A percentile compares a stretch with the other conserved stretches of the same genome.
Evolutionary conservation across 2,329 filamentous ascomycete genomes (phyloP).

Genomic region (Davidsoniella eucalypti): DNA sequence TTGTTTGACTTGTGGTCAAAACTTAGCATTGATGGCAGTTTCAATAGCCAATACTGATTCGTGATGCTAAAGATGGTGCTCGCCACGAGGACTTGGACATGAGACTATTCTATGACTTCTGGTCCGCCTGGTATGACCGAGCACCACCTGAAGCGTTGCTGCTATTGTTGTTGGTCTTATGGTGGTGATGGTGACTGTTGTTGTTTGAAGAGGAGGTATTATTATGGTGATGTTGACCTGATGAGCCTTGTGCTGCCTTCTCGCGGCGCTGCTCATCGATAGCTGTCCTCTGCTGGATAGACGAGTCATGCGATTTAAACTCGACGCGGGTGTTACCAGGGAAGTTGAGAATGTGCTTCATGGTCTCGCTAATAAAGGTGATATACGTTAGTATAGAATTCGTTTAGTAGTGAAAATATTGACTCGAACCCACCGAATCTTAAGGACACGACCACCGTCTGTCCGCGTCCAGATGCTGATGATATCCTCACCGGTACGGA

Average conservation of each 20-base stretch:
- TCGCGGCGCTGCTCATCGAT: constrained; percentile 87
- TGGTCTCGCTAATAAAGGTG: constrained; percentile 52
- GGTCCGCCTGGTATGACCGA: constrained; percentile 7
- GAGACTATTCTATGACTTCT: constrained; percentile 7
- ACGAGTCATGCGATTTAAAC: constrained; percentile 93
- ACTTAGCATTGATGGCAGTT: too few species aligned
- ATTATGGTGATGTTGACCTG: constrained; percentile 19
- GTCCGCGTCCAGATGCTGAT: constrained; percentile 95
- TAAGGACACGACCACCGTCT: constrained; percentile 82
- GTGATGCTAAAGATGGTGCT: not conserved
- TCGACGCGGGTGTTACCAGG: constrained; percentile 79
- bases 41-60: not conserved
- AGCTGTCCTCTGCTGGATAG: constrained; percentile 77
- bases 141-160: constrained; percentile 1
- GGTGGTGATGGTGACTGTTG: not conserved
- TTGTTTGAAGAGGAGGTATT: constrained; percentile 15
- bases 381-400: too few species aligned
- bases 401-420: not conserved
- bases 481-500: constrained; percentile 90
- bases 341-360: constrained; percentile 77
- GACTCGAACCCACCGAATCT: constrained; percentile 58
- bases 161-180: constrained; percentile 1
- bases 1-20: too few species aligned
- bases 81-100: not conserved
- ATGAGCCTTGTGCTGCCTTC: constrained; percentile 40